Evolutionary conservation across 305 asterid genomes (phyloP), one percentile per base, ranked within the genome.

Genomic region (Nicotiana rustica): DNA sequence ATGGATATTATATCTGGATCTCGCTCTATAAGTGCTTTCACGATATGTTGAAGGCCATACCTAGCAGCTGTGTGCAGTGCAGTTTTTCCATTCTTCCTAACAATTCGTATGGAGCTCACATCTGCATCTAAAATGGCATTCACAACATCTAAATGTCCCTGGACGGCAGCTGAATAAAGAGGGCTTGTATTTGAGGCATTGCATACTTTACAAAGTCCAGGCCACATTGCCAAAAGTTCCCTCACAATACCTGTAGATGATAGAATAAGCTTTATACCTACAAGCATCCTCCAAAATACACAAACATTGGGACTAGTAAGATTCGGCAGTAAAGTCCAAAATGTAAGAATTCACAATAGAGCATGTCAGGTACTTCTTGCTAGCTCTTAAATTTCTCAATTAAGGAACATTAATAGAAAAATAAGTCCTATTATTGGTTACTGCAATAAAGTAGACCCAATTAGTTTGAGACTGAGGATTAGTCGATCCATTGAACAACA

Each of bases 31-130:
- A 95, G 98, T 76, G 91, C 88, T 88, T 89, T 93, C 52, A 93
- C 99, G 31, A 97, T 88, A 77, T 89, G 86, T 62, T 89, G 21
- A 73, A 80, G 93, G 65, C 99, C 99, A 83, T 95, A 95, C 86
- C 99, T 92, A 25, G 89, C 99, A 25, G 97, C 93, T 13, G 94
- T 92, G 87, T 96, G 99, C 87, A 96, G 66, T 15, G 98, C 93
- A 0, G 99, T 95, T 88, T 96, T 96, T 14, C 98, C 99, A 35
- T 96, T 96, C 86, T 93, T 96, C 88, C 99, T 89, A n/a, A 96
- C 96, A 77, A 93, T 96, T 62, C 91, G 86, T 31, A 91, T 85
- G 2, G 93, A 89, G 86, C 90, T 88, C 80, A 47, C 87, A 59
- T 96, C 98, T 7, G 95, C 93, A 86, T 96, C 99, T 87, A 96